A percentile compares a stretch with the other conserved stretches of the same genome.
Evolutionary conservation across 805 yeast genomes (phyloP).

Genomic region (Nakazawaea ernobii): DNA sequence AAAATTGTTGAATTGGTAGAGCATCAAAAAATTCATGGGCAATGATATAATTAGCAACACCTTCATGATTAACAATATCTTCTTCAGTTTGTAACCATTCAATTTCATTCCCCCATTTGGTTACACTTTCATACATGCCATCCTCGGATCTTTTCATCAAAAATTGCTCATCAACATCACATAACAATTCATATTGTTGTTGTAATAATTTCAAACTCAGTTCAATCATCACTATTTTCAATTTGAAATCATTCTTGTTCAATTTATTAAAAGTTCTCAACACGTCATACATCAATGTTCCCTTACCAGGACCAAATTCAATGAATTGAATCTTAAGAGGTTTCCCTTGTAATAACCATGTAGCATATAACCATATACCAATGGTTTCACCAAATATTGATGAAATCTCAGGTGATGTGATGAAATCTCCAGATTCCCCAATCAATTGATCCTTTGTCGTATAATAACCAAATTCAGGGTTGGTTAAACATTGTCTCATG

Average conservation of each 20-base stretch:
- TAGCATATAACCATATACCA: slow-evolving; percentile 63
- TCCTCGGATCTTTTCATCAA: slow-evolving; percentile 20
- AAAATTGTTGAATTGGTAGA: slow-evolving; percentile 67
- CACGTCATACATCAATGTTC: slow-evolving; percentile 69
- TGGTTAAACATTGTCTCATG: slow-evolving; percentile 78
- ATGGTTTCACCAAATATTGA: slow-evolving; percentile 83
- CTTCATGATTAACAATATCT: slow-evolving; percentile 28
- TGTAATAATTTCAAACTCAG: slow-evolving; percentile 60
- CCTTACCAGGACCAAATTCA: slow-evolving; percentile 85
- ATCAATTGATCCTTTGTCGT: slow-evolving; percentile 66
- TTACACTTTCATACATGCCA: slow-evolving; percentile 31
- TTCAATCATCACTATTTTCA: slow-evolving; percentile 53
- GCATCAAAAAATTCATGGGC: slow-evolving; percentile 92
- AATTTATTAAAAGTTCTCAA: slow-evolving; percentile 42
- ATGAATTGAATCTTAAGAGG: slow-evolving; percentile 48
- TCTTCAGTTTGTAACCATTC: slow-evolving; percentile 58
- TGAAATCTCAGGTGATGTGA: slow-evolving; percentile 83
- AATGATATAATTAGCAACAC: slow-evolving; percentile 51
- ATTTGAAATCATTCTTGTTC: slow-evolving; percentile 12
- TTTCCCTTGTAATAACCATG: slow-evolving; percentile 52
- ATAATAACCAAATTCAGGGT: slow-evolving; percentile 75
- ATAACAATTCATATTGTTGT: slow-evolving; percentile 47
- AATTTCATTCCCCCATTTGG: slow-evolving; percentile 48
- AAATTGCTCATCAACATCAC: slow-evolving; percentile 23
- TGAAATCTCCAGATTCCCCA: slow-evolving; percentile 57